These are phyloP conservation scores for Pestalotiopsis sp. DNA, from an alignment of 2,329 filamentous ascomycete genomes.

Conservation along the genomic window DNA sequence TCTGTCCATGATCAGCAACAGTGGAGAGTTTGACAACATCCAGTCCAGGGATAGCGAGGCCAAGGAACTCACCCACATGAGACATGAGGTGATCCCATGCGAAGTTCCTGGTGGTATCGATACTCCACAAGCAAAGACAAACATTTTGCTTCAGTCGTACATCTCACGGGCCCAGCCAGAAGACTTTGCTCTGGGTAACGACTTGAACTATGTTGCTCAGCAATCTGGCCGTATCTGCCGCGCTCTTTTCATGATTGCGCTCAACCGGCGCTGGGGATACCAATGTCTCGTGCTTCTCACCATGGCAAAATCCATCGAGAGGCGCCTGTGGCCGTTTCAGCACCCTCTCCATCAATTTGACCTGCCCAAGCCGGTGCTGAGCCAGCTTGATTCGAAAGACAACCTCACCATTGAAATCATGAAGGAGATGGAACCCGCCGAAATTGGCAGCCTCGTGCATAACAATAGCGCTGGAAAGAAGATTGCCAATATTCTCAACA, in stretches of 20 bases:
- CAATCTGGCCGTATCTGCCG: constrained; percentile 94
- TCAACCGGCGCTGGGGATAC: constrained; percentile 94
- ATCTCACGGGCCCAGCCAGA: constrained; percentile 87
- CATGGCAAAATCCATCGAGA: constrained; percentile 95
- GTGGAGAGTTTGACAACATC: constrained; percentile 96
- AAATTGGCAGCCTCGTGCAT: constrained; percentile 89
- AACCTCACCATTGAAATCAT: constrained; percentile 76
- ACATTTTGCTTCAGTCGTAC: constrained; percentile 91
- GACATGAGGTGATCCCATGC: constrained; percentile 72
- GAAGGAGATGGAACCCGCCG: constrained; percentile 88
- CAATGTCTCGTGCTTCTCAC: constrained; percentile 91
- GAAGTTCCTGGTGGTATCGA: constrained; percentile 74
- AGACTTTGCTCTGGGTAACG: constrained; percentile 90
- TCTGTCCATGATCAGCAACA: constrained; percentile 95
- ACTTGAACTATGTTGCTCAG: constrained; percentile 92
- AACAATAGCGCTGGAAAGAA: constrained; percentile 85
- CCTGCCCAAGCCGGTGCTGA: constrained; percentile 78
- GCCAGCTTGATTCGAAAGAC: constrained; percentile 82
- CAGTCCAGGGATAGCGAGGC: constrained; percentile 89
- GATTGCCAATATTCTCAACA: constrained; percentile 79
- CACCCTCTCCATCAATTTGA: constrained; percentile 97
- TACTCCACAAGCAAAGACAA: constrained; percentile 85
- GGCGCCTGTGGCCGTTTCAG: constrained; percentile 90
- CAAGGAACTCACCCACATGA: constrained; percentile 78
- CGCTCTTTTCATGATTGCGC: constrained; percentile 93